These are phyloP conservation scores for Russula compacta DNA, from an alignment of 768 basidiomycete species.

Conservation along the genomic window DNA sequence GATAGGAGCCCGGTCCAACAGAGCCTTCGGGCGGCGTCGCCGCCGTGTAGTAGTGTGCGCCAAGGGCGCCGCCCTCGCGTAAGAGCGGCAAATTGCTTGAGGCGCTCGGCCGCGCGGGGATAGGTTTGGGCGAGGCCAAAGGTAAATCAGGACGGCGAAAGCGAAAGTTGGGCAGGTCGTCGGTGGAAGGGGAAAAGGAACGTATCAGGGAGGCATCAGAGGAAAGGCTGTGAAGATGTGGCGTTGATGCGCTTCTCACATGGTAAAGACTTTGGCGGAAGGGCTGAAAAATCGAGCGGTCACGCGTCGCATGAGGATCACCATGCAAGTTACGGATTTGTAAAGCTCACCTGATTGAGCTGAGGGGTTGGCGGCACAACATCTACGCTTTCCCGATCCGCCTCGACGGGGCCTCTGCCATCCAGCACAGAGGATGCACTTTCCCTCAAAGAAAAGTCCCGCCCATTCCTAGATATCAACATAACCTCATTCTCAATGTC, in stretches of 20 bases:
- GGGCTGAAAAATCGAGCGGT: not conserved
- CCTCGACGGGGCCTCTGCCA: not conserved
- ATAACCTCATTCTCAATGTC: not conserved
- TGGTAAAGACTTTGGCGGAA: not conserved
- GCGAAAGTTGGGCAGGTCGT: not conserved
- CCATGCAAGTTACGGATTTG: not conserved
- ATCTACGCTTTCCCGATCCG: slow-evolving; percentile 9
- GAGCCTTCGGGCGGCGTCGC: not conserved
- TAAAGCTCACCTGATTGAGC: not conserved
- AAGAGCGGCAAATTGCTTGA: not conserved
- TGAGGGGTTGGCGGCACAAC: slow-evolving; percentile 13
- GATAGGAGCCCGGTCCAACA: not conserved
- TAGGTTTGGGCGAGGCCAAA: not conserved
- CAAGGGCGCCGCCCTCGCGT: not conserved
- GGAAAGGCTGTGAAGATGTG: not conserved
- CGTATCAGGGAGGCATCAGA: not conserved
- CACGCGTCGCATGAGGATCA: not conserved
- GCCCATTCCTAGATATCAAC: slow-evolving; percentile 12
- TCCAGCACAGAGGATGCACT: not conserved
- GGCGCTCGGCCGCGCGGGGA: not conserved
- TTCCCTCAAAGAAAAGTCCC: not conserved
- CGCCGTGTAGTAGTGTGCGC: not conserved
- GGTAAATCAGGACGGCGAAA: not conserved
- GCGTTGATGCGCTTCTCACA: slow-evolving; percentile 9
- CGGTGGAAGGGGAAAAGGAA: not conserved